Percentiles rank a stretch among this genome's conserved stretches.
Evolutionary conservation across 768 basidiomycete species (phyloP).

Genomic region (Lactarius pseudohatsudake): DNA sequence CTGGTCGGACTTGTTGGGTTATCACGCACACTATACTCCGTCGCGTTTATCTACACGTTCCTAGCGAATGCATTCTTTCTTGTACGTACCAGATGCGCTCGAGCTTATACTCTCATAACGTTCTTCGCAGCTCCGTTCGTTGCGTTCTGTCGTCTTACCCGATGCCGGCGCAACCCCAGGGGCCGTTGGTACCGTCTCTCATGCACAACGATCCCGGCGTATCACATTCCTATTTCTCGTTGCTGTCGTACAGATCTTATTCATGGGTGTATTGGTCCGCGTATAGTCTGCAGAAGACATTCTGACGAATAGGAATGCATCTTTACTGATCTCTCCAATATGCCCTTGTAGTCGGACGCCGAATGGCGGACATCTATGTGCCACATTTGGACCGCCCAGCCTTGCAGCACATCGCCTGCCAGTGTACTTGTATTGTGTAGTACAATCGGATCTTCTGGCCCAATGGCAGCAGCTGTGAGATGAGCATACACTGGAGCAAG

Average conservation of each 20-base stretch:
- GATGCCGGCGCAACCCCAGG: slow-evolving; percentile 55
- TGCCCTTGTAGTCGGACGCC: background rate
- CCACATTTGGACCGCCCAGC: background rate
- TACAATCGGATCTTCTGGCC: background rate
- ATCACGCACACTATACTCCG: slow-evolving; percentile 59
- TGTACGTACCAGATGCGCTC: slow-evolving; percentile 46
- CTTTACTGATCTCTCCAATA: slow-evolving; percentile 1
- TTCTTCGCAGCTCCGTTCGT: slow-evolving; percentile 74
- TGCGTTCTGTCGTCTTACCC: slow-evolving; percentile 88
- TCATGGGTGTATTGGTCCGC: slow-evolving; percentile 82
- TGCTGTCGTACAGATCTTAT: slow-evolving; percentile 77
- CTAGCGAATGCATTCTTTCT: slow-evolving; percentile 92
- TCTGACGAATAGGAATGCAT: background rate
- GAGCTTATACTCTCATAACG: background rate
- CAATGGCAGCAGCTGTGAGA: background rate
- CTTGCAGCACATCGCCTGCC: background rate
- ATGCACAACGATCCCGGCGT: slow-evolving; percentile 74
- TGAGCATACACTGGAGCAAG: background rate
- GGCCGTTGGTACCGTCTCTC: slow-evolving; percentile 38
- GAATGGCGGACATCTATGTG: background rate
- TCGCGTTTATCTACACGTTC: slow-evolving; percentile 83
- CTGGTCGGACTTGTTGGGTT: slow-evolving; percentile 65
- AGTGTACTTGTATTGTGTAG: background rate
- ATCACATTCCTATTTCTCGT: slow-evolving; percentile 89
- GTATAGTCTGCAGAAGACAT: slow-evolving; percentile 38